A percentile compares a stretch with the other conserved stretches of the same genome.
Evolutionary conservation across 805 yeast genomes (phyloP).

Genomic region (Nakazawaea holstii): DNA sequence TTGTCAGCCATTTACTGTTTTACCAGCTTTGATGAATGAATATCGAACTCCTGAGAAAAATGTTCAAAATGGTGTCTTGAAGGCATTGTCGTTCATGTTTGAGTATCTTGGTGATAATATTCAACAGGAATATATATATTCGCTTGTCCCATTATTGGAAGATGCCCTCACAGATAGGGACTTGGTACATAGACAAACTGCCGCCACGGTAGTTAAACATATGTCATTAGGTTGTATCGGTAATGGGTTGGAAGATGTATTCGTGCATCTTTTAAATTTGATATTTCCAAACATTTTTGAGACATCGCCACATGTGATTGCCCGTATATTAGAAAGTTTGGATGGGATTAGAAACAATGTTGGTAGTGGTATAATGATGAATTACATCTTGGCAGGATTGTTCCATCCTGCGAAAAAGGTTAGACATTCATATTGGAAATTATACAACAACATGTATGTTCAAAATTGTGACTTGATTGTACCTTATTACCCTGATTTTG

Average conservation of each 20-base stretch:
- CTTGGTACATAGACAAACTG: slow-evolving; percentile 92
- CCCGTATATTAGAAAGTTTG: slow-evolving; percentile 73
- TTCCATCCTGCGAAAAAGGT: slow-evolving; percentile 93
- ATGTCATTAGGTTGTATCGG: slow-evolving; percentile 79
- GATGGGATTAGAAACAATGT: slow-evolving; percentile 65
- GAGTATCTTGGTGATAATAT: slow-evolving; percentile 76
- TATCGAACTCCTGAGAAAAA: slow-evolving; percentile 87
- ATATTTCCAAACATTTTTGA: slow-evolving; percentile 87
- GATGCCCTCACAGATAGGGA: slow-evolving; percentile 91
- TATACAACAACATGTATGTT: slow-evolving; percentile 72
- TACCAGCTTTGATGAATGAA: slow-evolving; percentile 95
- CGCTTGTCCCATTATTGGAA: slow-evolving; percentile 72
- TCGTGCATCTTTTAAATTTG: slow-evolving; percentile 75
- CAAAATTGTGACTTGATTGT: slow-evolving; percentile 71
- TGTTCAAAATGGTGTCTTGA: slow-evolving; percentile 92
- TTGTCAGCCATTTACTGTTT: slow-evolving; percentile 86
- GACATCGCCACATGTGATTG: slow-evolving; percentile 92
- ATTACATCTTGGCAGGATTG: slow-evolving; percentile 81
- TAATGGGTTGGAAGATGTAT: slow-evolving; percentile 70
- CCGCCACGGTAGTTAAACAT: slow-evolving; percentile 80
- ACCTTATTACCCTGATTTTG: slow-evolving; percentile 73
- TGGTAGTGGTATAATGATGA: slow-evolving; percentile 71
- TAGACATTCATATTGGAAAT: slow-evolving; percentile 77
- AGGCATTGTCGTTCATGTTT: slow-evolving; percentile 84
- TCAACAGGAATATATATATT: slow-evolving; percentile 76